Conservation (phyloP, 495 filamentous ascomycete genomes). For the Lasiosphaeria hispida region DNA sequence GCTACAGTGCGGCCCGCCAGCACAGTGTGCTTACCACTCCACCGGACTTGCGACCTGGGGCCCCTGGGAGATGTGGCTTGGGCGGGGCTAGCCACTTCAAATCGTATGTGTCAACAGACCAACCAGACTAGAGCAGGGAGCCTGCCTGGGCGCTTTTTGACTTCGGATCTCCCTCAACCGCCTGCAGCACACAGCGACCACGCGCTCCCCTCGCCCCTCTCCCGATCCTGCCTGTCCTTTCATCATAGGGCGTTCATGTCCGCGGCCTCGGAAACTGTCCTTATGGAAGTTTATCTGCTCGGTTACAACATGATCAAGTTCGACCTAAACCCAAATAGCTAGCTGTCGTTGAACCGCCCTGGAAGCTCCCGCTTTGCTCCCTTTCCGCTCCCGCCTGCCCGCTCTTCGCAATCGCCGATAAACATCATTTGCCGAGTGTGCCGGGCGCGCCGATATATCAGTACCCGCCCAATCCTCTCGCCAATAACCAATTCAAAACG, state of each 20-base stretch:
- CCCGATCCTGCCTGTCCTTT: neutral
- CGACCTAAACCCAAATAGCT: slow-evolving; percentile 19
- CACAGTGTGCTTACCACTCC: slow-evolving; percentile 1
- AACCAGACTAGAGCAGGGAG: neutral
- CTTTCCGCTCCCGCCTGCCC: too few species aligned
- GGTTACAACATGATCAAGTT: slow-evolving; percentile 9
- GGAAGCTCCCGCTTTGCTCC: too few species aligned
- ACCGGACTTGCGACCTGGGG: neutral
- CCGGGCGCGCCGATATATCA: too few species aligned
- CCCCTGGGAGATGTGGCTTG: neutral
- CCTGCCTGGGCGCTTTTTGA: neutral
- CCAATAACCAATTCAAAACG: too few species aligned
- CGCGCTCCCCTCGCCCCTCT: neutral
- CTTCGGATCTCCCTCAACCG: neutral
- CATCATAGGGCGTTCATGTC: neutral
- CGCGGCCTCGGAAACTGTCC: slow-evolving; percentile 2
- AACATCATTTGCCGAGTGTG: too few species aligned
- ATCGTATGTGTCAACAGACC: slow-evolving; percentile 7
- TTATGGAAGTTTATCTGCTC: slow-evolving; percentile 17
- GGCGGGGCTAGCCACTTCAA: neutral
- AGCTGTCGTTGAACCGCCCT: neutral
- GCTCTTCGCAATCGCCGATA: too few species aligned
- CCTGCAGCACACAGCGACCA: neutral
- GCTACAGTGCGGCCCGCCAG: neutral
- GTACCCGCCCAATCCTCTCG: too few species aligned